Percentiles rank a stretch among this genome's conserved stretches.
These are phyloP conservation scores for Biancaea sappan DNA, from an alignment of 306 rosid species.

Conservation along the genomic window DNA sequence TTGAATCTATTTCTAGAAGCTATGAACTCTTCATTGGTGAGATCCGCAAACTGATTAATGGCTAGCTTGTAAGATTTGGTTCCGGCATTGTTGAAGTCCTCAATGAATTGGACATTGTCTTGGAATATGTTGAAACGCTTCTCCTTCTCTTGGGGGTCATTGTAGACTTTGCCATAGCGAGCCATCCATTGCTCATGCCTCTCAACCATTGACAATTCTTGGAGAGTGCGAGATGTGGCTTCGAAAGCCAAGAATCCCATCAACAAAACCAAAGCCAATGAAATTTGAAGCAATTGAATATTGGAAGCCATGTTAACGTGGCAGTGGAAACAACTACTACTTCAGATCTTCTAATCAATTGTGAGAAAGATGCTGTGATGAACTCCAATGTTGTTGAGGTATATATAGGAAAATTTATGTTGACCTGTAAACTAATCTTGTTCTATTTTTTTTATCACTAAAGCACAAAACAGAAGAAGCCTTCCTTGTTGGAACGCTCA, in stretches of 20 bases:
- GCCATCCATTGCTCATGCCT: slow-evolving; percentile 41
- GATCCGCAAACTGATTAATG: too few relatives aligned
- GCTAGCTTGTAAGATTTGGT: slow-evolving; percentile 35
- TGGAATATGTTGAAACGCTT: slow-evolving; percentile 32
- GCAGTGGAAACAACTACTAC: background rate
- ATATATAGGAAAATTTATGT: slow-evolving; percentile 21
- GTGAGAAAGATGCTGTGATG: slow-evolving; percentile 14
- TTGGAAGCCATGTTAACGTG: slow-evolving; percentile 36
- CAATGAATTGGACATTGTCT: too few relatives aligned
- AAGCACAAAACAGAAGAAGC: background rate
- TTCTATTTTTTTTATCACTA: too few relatives aligned
- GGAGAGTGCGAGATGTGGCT: slow-evolving; percentile 21
- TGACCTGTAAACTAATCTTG: background rate
- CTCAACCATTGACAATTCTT: background rate
- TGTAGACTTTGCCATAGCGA: slow-evolving; percentile 16
- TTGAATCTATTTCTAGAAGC: too few relatives aligned
- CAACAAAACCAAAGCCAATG: slow-evolving; percentile 35
- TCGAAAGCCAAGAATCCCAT: slow-evolving; percentile 30
- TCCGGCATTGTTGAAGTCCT: slow-evolving; percentile 12
- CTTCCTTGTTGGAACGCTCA: too few relatives aligned
- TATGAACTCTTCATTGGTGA: too few relatives aligned
- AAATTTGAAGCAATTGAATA: slow-evolving; percentile 3
- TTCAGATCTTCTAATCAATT: background rate
- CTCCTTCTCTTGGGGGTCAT: background rate
- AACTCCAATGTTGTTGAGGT: background rate